Evolutionary conservation across 2,329 filamentous ascomycete genomes (phyloP).

Genomic region (Lachnellula occidentalis): DNA sequence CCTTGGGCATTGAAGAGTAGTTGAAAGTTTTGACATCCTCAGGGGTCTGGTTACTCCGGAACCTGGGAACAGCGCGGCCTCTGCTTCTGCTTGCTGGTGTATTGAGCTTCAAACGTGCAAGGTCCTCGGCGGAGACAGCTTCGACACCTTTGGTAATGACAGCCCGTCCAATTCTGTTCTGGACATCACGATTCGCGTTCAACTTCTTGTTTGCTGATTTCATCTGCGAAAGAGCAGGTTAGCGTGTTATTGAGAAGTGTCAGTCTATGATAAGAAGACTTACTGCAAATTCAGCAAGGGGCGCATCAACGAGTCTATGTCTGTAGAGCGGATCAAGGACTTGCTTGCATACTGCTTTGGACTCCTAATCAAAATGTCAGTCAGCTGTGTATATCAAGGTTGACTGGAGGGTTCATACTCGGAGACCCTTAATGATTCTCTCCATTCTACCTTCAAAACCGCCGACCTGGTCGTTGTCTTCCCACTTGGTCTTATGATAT

Average conservation of each 20-base stretch:
- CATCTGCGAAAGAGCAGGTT: constrained; percentile 11
- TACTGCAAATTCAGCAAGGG: constrained; percentile 19
- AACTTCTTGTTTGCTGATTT: constrained; percentile 25
- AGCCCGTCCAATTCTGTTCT: constrained; percentile 23
- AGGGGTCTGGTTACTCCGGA: too few relatives aligned
- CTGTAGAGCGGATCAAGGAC: constrained; percentile 20
- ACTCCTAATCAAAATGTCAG: constrained; percentile 10
- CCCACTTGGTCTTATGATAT: constrained; percentile 10
- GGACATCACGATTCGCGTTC: constrained; percentile 21
- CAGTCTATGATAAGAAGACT: not conserved
- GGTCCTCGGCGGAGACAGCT: not conserved
- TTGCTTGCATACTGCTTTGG: constrained; percentile 26
- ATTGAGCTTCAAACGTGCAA: not conserved
- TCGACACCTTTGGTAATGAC: constrained; percentile 6
- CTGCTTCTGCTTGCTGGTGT: not conserved
- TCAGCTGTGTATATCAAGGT: not conserved
- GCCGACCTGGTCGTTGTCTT: not conserved
- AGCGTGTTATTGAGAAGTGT: not conserved
- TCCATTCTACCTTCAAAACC: constrained; percentile 13
- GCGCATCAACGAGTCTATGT: constrained; percentile 21
- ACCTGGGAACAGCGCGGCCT: too few relatives aligned
- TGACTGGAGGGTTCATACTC: constrained; percentile 5
- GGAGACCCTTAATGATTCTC: constrained; percentile 7
- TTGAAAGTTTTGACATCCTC: too few relatives aligned
- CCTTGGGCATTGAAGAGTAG: too few relatives aligned